Percentiles rank a stretch among this genome's conserved stretches.
Evolutionary conservation across 306 rosid species (phyloP).

Genomic region (Castanopsis chinensis): DNA sequence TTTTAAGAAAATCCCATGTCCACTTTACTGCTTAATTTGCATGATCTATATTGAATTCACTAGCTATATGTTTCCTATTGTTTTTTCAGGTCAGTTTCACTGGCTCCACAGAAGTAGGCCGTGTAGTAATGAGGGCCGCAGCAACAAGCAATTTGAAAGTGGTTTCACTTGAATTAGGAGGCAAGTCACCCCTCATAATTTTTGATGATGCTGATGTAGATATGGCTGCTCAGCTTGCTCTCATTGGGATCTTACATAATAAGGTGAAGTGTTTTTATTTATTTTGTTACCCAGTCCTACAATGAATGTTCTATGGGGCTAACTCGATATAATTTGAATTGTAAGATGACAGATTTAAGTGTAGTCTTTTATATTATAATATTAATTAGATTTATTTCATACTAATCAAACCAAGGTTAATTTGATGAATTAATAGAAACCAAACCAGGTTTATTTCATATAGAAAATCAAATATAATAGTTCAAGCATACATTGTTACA

Average conservation of each 20-base stretch:
- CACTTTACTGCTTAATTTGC: neutral
- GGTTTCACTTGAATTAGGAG: slow-evolving; percentile 87
- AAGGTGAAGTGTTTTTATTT: slow-evolving; percentile 44
- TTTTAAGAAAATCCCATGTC: neutral
- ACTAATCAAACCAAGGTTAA: too few relatives aligned
- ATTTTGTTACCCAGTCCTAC: neutral
- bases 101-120: slow-evolving; percentile 79
- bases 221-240: slow-evolving; percentile 74
- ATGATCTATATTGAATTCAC: neutral
- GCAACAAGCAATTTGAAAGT: slow-evolving; percentile 75
- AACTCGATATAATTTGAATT: too few relatives aligned
- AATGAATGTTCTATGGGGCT: too few relatives aligned
- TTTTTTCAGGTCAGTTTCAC: slow-evolving; percentile 45
- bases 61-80: neutral
- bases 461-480: too few relatives aligned
- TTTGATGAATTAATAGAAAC: too few relatives aligned
- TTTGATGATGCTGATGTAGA: slow-evolving; percentile 78
- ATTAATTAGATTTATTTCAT: too few relatives aligned
- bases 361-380: too few relatives aligned
- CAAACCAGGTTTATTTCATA: too few relatives aligned
- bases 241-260: slow-evolving; percentile 53
- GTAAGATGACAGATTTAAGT: too few relatives aligned
- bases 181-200: slow-evolving; percentile 78
- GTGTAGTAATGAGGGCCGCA: slow-evolving; percentile 74
- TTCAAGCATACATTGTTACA: too few relatives aligned